Evolutionary conservation across 257 asterid species (phyloP).

Genomic region (Primulina huaijiensis): DNA sequence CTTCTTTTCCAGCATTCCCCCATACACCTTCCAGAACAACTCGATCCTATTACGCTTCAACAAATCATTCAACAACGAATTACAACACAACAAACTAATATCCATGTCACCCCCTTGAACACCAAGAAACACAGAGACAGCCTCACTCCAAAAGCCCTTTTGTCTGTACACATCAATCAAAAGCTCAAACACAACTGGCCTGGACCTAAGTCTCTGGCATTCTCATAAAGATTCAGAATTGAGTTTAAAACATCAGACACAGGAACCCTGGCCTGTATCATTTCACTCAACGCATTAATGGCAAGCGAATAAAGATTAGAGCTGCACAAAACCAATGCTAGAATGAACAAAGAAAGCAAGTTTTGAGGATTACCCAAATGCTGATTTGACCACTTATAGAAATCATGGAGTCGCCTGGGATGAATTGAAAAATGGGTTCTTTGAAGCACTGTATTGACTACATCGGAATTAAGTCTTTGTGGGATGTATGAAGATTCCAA

Average conservation of each 20-base stretch:
- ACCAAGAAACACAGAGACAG: conserved; percentile 57
- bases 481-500: conserved; percentile 60
- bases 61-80: conserved; percentile 75
- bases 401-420: conserved; percentile 67
- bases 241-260: conserved; percentile 47
- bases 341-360: conserved; percentile 51
- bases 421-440: conserved; percentile 44
- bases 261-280: conserved; percentile 45
- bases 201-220: conserved; percentile 38
- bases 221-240: conserved; percentile 40
- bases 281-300: conserved; percentile 39
- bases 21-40: conserved; percentile 65
- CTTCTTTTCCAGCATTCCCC: conserved; percentile 49
- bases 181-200: conserved; percentile 63
- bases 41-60: conserved; percentile 53
- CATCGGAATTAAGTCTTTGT: conserved; percentile 45
- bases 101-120: conserved; percentile 35
- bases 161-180: conserved; percentile 73
- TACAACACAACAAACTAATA: conserved; percentile 76
- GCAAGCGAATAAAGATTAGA: conserved; percentile 56
- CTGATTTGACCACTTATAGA: conserved; percentile 65
- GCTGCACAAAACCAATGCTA: conserved; percentile 51
- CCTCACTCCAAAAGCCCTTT: conserved; percentile 63
- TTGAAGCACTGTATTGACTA: conserved; percentile 59
- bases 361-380: conserved; percentile 53